Conservation (phyloP, 2,329 filamentous ascomycete genomes). For the Colletotrichum sp. region DNA sequence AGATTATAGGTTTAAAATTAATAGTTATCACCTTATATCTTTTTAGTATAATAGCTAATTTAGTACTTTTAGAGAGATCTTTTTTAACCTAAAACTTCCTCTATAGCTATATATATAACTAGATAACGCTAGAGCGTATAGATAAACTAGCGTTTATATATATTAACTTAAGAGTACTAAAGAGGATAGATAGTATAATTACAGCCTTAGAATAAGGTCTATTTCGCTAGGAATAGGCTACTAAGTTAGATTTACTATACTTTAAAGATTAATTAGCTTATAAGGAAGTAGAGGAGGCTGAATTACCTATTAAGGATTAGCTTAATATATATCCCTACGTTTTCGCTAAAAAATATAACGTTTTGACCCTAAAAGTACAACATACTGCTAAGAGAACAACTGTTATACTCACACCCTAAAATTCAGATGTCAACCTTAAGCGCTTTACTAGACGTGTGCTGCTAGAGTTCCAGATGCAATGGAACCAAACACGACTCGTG, state of each 20-base stretch:
- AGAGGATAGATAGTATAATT: background rate
- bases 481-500: background rate
- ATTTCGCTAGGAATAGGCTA: background rate
- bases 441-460: background rate
- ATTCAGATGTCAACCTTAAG: background rate
- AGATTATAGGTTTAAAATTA: background rate
- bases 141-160: background rate
- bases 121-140: background rate
- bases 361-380: too few relatives aligned
- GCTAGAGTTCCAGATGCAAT: background rate
- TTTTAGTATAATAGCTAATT: background rate
- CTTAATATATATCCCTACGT: too few relatives aligned
- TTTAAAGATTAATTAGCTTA: background rate
- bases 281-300: fast-evolving
- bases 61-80: background rate
- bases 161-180: background rate
- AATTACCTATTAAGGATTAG: too few relatives aligned
- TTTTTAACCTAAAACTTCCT: background rate
- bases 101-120: background rate
- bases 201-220: background rate
- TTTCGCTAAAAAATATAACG: too few relatives aligned
- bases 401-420: background rate
- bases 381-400: too few relatives aligned
- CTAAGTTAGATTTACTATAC: background rate
- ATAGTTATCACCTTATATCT: background rate